Evolutionary conservation across 192 early-diverging fungal genomes (phyloP).

Genomic region (Backusella circina): DNA sequence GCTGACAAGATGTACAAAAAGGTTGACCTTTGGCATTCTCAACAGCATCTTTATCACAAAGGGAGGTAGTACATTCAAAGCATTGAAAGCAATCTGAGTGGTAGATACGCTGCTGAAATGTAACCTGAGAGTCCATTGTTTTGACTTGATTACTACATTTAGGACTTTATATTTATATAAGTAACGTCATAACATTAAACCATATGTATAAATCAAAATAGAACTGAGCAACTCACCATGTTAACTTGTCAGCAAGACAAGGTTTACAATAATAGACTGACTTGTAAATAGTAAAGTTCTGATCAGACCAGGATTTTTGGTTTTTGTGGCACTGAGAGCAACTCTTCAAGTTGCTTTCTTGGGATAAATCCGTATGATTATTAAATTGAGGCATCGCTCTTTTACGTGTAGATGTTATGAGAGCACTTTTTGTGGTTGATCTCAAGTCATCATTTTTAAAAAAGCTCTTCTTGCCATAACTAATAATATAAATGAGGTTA

Average conservation of each 20-base stretch:
- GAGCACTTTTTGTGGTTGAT: background rate
- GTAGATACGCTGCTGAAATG: background rate
- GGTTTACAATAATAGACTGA: constrained; percentile 7
- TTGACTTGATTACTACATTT: background rate
- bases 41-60: background rate
- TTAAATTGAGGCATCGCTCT: constrained; percentile 5
- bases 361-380: background rate
- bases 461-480: constrained; percentile 2
- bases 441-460: background rate
- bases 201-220: background rate
- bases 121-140: background rate
- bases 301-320: constrained; percentile 1
- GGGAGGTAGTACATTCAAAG: background rate
- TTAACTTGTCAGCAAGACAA: background rate
- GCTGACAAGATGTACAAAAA: background rate
- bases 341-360: constrained; percentile 1
- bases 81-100: background rate
- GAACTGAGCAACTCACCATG: background rate
- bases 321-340: background rate
- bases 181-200: background rate
- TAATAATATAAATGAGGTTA: background rate
- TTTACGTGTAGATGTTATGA: background rate
- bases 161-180: background rate
- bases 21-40: background rate
- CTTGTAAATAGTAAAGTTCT: constrained; percentile 1